Base-by-base conservation (phyloP, 306 rosid species). In the Lotus japonicus region DNA sequence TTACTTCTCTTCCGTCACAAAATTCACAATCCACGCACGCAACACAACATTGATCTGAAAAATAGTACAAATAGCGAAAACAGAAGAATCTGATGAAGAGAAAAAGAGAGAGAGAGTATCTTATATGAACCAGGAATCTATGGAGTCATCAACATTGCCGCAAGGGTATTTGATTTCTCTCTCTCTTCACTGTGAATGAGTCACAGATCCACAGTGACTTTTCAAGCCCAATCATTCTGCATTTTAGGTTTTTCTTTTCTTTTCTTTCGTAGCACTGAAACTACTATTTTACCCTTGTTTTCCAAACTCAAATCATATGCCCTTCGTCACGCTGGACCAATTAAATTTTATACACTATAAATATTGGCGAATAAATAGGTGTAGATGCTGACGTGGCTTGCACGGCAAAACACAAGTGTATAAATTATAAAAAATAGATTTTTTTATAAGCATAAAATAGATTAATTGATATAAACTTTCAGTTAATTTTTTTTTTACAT, bases 71-170 rank as follows among this genome's bases (percentile, higher is more conserved):
- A 12, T 1, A 11, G 15, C 33, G 13, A 21, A 67, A 44, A 11
- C 0, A 52, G 55, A 66, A 38, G 7, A 61, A 23, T 17, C 54
- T 15, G 70, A 79, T 71, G 43, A 13, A 56, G 68, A 67, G 36
- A 18, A 46, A 38, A 64, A 65, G 78, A 66, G 41, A 38, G 26
- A 36, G 39, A 16, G 38, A 58, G 44, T 66, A 58, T 19, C 41
- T 0, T 65, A 63, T 70, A 41, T 45, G 72, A 77, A 54, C 79
- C 74, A 69, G 83, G 89, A 81, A 89, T 77, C 84, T 49, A 61
- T 55, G 66, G 82, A 76, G 84, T 73, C 81, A 18, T 76, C 87
- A 35, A 66, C 84, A 50, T 73, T 61, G 75, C 86, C 63, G 71
- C 77, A 68, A 76, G 64, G 46, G 51, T 26, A 31, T 11, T 1